These are phyloP conservation scores for Malus hybrid DNA, from an alignment of 331 rosid species.

Conservation along the genomic window DNA sequence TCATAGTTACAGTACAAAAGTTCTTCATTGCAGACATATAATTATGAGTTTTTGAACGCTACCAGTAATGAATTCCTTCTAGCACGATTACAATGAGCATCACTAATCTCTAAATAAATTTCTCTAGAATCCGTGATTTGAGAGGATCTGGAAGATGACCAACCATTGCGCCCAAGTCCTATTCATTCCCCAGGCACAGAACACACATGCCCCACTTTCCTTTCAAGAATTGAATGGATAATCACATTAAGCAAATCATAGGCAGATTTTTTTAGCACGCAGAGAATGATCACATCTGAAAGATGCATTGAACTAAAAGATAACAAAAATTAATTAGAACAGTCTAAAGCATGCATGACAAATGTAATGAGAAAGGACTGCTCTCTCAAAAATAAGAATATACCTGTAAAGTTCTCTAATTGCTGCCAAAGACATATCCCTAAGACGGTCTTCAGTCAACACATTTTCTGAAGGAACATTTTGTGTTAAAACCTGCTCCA, in stretches of 20 bases:
- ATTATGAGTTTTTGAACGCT: no score
- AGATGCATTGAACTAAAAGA: background rate
- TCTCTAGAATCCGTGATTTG: slow-evolving; percentile 54
- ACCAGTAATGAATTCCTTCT: background rate
- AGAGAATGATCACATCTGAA: background rate
- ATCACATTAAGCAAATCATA: background rate
- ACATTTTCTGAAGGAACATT: slow-evolving; percentile 29
- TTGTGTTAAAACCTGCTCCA: slow-evolving; percentile 26
- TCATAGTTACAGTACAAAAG: no score
- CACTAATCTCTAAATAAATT: slow-evolving; percentile 51
- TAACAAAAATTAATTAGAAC: background rate
- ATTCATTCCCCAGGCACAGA: background rate
- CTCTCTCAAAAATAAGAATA: background rate
- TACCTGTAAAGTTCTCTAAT: slow-evolving; percentile 87
- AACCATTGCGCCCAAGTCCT: background rate
- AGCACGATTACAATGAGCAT: slow-evolving; percentile 49
- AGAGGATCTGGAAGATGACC: slow-evolving; percentile 10
- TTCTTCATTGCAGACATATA: no score
- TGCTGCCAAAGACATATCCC: slow-evolving; percentile 51
- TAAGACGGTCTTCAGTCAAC: slow-evolving; percentile 35
- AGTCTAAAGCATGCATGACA: background rate
- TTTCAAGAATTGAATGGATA: background rate
- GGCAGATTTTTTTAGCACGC: background rate
- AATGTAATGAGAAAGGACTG: background rate
- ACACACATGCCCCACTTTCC: background rate